Base-by-base conservation (phyloP, 805 yeast species). In the Barnettozyma vustinii region DNA sequence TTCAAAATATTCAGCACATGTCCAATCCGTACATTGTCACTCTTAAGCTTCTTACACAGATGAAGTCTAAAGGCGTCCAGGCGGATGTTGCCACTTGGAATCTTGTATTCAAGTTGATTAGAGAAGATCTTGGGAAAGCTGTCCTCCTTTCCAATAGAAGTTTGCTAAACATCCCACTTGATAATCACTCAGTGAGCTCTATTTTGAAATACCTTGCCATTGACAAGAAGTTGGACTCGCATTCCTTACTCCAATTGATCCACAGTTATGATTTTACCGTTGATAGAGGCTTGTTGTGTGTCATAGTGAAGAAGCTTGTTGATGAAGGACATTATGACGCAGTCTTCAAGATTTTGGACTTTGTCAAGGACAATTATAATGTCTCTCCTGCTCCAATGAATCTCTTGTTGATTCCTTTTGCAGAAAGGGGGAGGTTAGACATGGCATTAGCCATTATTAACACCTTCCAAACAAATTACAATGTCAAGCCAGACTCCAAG, bases 71-170 rank as follows among this genome's bases (percentile, higher is more conserved):
- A 19, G 42, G 51, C 0, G 45, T 71, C 1, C 42, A 52, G 2
- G 71, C 72, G 0, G 72, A 73, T 52, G 37, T 67, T 1, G 55
- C 57, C 2, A 73, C 78, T 0, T 72, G 76, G 72, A 58, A 63
- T 16, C 50, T 67, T 4, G 55, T 71, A 10, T 67, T 64, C 49
- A 54, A 60, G 15, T 49, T 70, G 10, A 46, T 73, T 15, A 57
- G 59, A 12, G 73, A 70, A 44, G 64, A 61, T 40, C 48, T 59
- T 2, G 64, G 72, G n/a, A 65, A 66, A 40, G 56, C 60, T 4
- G 45, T 62, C 2, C 58, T 68, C 39, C 37, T 71, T 8, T 62
- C 63, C 40, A 64, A 63, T 32, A 61, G 74, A 63, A 46, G 55
- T 5, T 52, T 58, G 25, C 47, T 61, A 30, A 56, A 57, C n/a